Conservation (phyloP, 257 asterid species). For the Solanum bukasovii region DNA sequence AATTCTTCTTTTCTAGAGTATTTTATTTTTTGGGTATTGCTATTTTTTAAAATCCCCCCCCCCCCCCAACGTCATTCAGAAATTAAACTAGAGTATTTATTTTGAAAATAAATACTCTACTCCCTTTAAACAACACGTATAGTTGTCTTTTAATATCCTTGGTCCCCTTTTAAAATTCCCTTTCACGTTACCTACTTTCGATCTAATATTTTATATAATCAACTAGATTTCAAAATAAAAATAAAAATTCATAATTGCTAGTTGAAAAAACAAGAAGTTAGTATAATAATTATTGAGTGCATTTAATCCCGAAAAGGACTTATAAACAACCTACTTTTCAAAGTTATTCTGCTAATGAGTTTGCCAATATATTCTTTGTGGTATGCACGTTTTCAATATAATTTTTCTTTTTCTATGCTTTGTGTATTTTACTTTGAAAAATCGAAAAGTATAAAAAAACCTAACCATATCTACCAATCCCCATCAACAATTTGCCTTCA, state of each 20-base stretch:
- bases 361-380: background rate
- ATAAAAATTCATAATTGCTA: background rate
- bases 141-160: background rate
- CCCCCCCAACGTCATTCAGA: background rate
- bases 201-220: background rate
- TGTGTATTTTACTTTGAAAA: background rate
- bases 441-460: background rate
- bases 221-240: background rate
- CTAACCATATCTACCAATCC: background rate
- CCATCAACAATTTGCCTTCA: background rate
- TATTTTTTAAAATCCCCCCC: background rate
- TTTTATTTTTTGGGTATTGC: background rate
- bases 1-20: background rate
- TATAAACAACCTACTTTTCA: background rate
- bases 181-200: background rate
- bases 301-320: background rate
- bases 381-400: background rate
- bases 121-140: background rate
- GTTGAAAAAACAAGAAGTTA: background rate
- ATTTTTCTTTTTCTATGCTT: background rate
- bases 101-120: background rate
- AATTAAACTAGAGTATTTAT: background rate
- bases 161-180: background rate
- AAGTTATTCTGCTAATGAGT: background rate
- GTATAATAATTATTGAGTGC: background rate